Evolutionary conservation across 2,329 filamentous ascomycete species (phyloP).

Genomic region (Leptographium radiaticola): DNA sequence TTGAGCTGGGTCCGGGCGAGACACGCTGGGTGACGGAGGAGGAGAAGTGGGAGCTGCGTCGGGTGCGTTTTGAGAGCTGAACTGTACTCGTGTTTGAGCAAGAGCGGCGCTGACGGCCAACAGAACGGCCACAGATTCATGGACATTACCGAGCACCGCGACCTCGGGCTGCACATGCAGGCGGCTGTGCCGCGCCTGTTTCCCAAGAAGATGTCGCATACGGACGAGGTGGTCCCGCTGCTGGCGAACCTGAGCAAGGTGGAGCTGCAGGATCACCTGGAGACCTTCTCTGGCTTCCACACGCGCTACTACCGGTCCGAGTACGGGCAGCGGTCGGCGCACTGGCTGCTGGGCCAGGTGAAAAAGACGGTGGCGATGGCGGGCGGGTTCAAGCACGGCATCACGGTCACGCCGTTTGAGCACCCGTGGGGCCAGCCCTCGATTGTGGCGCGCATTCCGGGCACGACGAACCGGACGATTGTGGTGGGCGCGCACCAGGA

Average conservation of each 20-base stretch:
- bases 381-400: constrained; percentile 53
- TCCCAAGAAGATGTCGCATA: constrained; percentile 29
- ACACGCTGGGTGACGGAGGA: constrained; percentile 84
- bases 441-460: constrained; percentile 84
- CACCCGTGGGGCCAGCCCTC: constrained; percentile 85
- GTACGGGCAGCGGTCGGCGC: constrained; percentile 70
- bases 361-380: constrained; percentile 56
- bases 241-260: constrained; percentile 57
- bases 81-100: no score
- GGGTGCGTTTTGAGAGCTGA: constrained; percentile 38
- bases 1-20: constrained; percentile 75
- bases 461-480: constrained; percentile 69
- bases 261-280: constrained; percentile 65
- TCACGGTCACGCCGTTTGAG: constrained; percentile 58
- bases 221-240: constrained; percentile 54
- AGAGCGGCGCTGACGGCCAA: background rate
- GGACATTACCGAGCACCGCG: constrained; percentile 71
- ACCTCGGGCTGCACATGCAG: constrained; percentile 35
- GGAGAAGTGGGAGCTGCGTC: constrained; percentile 82
- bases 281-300: constrained; percentile 66
- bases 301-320: constrained; percentile 69
- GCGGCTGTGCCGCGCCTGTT: constrained; percentile 53
- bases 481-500: constrained; percentile 90
- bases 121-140: constrained; percentile 82
- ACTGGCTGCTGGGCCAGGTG: constrained; percentile 72